Base-by-base conservation (phyloP, 1,284 basidiomycete species). In the Trichosporon sp. region DNA sequence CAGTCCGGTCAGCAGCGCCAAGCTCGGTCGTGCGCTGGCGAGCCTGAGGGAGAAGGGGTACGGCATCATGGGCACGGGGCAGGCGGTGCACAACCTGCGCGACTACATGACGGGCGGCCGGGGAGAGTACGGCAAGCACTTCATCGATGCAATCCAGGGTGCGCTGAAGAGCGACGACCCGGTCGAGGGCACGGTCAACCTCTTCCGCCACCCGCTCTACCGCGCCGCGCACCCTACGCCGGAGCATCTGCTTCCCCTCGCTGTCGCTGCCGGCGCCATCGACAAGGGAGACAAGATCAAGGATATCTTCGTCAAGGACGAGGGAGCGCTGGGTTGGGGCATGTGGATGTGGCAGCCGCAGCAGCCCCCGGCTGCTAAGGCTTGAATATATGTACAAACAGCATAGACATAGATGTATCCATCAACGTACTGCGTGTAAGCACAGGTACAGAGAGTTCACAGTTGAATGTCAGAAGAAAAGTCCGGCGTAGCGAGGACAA, bases 1-100 rank as follows among this genome's bases (percentile, higher is more conserved):
- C 1, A 78, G 71, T 65, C 78, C 80, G 0, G 73, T 75, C 32
- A 80, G 78, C 19, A 76, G 81, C 5, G 78, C 83, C 59, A 81
- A 79, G 72, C 79, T 86, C 2, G 86, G 86, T 12, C 74, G 75
- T n/a, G 81, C 84, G 0, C 79, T 86, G 1, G 73, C 79, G 0
- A 65, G 68, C 0, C 77, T 86, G 21, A 65, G 73, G 4, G 77
- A 80, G 32, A 68, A 83, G 70, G 83, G 83, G 0, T 84, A 83
- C 73, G 75, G 74, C 0, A 77, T 84, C 70, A 75, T 84, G 40
- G 79, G 75, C 7, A 79, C 80, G 10, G 83, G 83, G 1, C 82
- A 83, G 71, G 76, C 77, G 1, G 81, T 84, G 1, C 84, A 85
- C 73, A 84, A 84, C 68, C 76, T 85, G 0, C 78, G 84, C 40